Conservation (phyloP, 139 green algal genomes). For the Gonium pectorale region DNA sequence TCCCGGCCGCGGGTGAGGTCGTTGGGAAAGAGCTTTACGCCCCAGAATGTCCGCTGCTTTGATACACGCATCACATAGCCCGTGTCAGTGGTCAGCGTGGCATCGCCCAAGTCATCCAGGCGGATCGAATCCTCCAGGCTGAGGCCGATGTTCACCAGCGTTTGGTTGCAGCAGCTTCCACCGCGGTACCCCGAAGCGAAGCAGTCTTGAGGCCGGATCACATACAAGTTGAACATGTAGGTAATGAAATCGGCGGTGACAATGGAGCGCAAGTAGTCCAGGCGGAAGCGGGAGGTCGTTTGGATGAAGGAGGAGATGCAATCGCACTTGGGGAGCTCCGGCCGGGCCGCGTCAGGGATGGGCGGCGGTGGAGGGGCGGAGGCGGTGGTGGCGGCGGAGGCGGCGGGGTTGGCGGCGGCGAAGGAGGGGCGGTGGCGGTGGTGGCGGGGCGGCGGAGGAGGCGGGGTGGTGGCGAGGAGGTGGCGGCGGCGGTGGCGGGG, state of each 20-base stretch:
- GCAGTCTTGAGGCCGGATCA: constrained; percentile 27
- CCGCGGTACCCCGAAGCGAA: not conserved
- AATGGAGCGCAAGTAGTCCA: constrained; percentile 11
- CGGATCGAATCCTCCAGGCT: not conserved
- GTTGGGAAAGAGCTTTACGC: constrained; percentile 33
- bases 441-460: constrained; percentile 24
- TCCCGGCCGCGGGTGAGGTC: constrained; percentile 4
- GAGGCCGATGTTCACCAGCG: constrained; percentile 26
- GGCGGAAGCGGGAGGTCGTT: constrained; percentile 33
- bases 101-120: constrained; percentile 14
- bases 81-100: constrained; percentile 25
- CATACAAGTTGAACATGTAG: constrained; percentile 33
- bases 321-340: constrained; percentile 41
- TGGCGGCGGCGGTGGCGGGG: constrained; percentile 8
- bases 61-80: constrained; percentile 10
- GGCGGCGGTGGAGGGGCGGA: constrained; percentile 34
- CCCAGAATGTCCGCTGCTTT: constrained; percentile 22
- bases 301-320: constrained; percentile 42
- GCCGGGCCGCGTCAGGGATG: not conserved
- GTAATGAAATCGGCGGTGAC: not conserved
- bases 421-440: not conserved
- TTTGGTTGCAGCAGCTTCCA: constrained; percentile 50
- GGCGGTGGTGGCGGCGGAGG: constrained; percentile 19
- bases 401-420: not conserved
- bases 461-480: not conserved